Conservation (phyloP, 495 filamentous ascomycete genomes). For the Diplogelasinospora grovesii region DNA sequence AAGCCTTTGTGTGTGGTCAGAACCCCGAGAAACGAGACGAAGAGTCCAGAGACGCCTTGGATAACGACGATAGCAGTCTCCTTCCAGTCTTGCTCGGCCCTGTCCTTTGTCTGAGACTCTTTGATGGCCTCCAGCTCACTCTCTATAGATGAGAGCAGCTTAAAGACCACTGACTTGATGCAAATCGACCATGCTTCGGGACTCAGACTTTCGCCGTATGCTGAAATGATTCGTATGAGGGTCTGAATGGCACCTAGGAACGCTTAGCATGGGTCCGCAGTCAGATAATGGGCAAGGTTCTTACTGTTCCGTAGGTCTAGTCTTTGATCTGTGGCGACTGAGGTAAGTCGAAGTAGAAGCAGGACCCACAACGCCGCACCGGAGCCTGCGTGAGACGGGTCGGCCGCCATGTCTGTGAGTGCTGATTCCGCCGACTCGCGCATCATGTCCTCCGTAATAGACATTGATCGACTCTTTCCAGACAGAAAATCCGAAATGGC, state of each 20-base stretch:
- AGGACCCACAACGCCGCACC: constrained; percentile 75
- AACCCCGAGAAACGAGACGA: constrained; percentile 60
- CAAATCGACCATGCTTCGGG: constrained; percentile 79
- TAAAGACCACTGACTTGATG: constrained; percentile 70
- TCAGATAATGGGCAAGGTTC: constrained; percentile 3
- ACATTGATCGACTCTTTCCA: constrained; percentile 37
- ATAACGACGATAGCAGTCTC: constrained; percentile 72
- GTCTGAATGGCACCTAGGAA: constrained; percentile 69
- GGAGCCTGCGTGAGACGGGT: constrained; percentile 43
- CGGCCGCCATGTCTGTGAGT: constrained; percentile 43
- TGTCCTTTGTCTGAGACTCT: constrained; percentile 26
- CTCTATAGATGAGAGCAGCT: constrained; percentile 57
- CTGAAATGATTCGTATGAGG: constrained; percentile 83
- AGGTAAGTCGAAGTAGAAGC: constrained; percentile 68
- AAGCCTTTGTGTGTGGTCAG: constrained; percentile 53
- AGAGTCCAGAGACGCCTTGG: constrained; percentile 59
- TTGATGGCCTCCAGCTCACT: constrained; percentile 31
- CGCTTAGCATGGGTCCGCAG: constrained; percentile 13
- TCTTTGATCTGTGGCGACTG: constrained; percentile 68
- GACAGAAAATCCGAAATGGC: constrained; percentile 83
- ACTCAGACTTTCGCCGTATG: constrained; percentile 73
- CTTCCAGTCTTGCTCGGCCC: constrained; percentile 53
- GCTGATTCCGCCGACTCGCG: constrained; percentile 42
- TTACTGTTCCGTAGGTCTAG: constrained; percentile 82
- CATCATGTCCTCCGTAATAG: constrained; percentile 43